Evolutionary conservation across 495 filamentous ascomycete species (phyloP), one percentile per base, ranked within the genome.

Genomic region (Glarea lozoyensis): DNA sequence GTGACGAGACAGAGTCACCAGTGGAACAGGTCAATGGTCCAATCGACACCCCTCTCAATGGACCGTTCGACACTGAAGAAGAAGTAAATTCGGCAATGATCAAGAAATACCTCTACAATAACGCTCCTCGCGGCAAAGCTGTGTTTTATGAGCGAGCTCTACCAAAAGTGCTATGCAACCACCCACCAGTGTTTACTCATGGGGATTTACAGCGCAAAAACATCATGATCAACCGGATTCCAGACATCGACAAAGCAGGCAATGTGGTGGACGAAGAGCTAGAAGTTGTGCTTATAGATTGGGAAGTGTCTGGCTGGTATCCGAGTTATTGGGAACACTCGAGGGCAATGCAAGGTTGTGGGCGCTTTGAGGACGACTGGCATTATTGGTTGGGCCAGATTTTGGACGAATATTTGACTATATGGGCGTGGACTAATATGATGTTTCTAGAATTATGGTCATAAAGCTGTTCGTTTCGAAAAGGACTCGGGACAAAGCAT

Each of bases 301-400:
- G 59, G 59, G 59, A 64, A 45, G 49, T 30, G 50, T 50, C 59
- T 43, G 53, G 52, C 21, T 64, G 61, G 61, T 62, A 58, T 51
- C 61, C 59, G 31, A 56, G 45, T 31, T 62, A 60, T 50, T 59
- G 58, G 55, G 58, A 62, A 53, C 56, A 55, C 47, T 45, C 41
- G 40, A 51, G 36, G 41, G 54, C 59, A 24, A 49, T 63, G 51
- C 58, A 51, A 54, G 32, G 53, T 48, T 53, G 52, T 41, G 31
- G 45, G 41, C 30, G 54, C 47, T 62, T 59, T 57, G 52, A 55
- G 29, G 60, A 63, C 49, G 60, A 66, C 46, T 66, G 61, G 63
- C 40, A 48, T 43, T 33, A 52, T 30, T 64, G 55, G 53, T 41
- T 64, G 36, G 57, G 53, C 36, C 53, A 47, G 38, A 56, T 57